Conservation (phyloP, 495 filamentous ascomycete genomes). For the Lophiostoma macrostomum region DNA sequence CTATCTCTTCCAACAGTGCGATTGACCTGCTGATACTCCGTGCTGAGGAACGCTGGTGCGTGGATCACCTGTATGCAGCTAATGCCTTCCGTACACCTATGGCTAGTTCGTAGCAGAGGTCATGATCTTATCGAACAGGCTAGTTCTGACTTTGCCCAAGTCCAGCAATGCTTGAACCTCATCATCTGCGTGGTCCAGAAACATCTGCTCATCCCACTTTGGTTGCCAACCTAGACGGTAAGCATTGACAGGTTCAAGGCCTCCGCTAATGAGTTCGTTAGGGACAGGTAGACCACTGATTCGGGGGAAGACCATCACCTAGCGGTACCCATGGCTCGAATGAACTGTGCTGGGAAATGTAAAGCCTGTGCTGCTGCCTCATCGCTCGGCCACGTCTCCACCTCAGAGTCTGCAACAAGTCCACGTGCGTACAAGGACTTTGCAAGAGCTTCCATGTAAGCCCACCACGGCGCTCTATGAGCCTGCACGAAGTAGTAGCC, state of each 20-base stretch:
- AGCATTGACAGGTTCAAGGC: slow-evolving; percentile 38
- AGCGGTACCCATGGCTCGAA: slow-evolving; percentile 36
- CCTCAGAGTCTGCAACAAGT: slow-evolving; percentile 37
- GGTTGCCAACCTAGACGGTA: slow-evolving; percentile 42
- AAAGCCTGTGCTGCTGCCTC: slow-evolving; percentile 39
- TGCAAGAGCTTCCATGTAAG: slow-evolving; percentile 39
- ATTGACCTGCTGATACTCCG: too few relatives aligned
- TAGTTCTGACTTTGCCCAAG: slow-evolving; percentile 38
- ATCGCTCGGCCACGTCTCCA: slow-evolving; percentile 41
- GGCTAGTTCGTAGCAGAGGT: too few relatives aligned
- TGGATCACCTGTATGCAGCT: too few relatives aligned
- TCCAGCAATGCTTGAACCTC: slow-evolving; percentile 40
- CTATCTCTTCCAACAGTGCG: too few relatives aligned
- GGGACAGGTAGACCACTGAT: slow-evolving; percentile 16
- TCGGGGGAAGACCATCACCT: slow-evolving; percentile 27
- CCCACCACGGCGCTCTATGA: slow-evolving; percentile 40
- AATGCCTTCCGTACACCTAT: too few relatives aligned
- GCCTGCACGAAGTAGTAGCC: slow-evolving; percentile 44
- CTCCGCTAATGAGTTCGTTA: slow-evolving; percentile 31
- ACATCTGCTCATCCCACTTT: slow-evolving; percentile 40
- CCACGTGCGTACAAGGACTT: slow-evolving; percentile 39
- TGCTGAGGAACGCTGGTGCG: too few relatives aligned
- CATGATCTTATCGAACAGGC: too few relatives aligned
- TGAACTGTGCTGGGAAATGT: slow-evolving; percentile 32
- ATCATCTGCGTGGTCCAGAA: slow-evolving; percentile 42